Conservation (phyloP, 176 grass and related monocot genomes). For the Rhipidocladum racemiflorum region DNA sequence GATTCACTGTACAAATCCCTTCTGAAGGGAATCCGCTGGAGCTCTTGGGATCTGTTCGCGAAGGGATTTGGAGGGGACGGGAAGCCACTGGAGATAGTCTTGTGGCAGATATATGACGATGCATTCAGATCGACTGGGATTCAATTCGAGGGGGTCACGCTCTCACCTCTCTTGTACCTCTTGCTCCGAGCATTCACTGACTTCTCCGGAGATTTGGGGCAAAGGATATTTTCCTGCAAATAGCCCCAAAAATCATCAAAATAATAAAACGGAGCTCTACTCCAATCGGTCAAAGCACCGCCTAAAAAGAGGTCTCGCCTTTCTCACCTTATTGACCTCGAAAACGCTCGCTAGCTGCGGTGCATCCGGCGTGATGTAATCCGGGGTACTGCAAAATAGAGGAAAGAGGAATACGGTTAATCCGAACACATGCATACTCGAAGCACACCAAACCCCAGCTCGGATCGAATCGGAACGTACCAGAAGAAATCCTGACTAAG, state of each 20-base stretch:
- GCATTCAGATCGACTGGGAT: background rate
- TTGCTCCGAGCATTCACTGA: conserved; percentile 60
- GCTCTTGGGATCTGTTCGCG: too few species aligned
- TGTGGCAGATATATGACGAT: background rate
- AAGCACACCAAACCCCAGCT: background rate
- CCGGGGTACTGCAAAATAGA: conserved; percentile 61
- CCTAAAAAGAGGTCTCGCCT: background rate
- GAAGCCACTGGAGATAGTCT: too few species aligned
- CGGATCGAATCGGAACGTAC: conserved; percentile 21
- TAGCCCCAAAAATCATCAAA: background rate
- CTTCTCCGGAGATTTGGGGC: conserved; percentile 90
- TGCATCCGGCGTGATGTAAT: conserved; percentile 87
- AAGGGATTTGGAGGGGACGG: too few species aligned
- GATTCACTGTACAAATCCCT: too few species aligned
- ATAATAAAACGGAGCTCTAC: background rate
- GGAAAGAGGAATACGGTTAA: background rate
- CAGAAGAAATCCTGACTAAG: conserved; percentile 99
- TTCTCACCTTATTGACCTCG: conserved; percentile 61
- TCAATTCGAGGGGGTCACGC: background rate
- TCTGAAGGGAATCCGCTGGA: too few species aligned
- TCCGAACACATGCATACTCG: background rate
- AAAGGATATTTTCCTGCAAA: conserved; percentile 71
- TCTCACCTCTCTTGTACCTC: conserved; percentile 68
- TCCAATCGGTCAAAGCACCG: background rate
- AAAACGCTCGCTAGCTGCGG: conserved; percentile 47